Conservation (phyloP, 129 eudicot species). For the Flaveria ramosissima region DNA sequence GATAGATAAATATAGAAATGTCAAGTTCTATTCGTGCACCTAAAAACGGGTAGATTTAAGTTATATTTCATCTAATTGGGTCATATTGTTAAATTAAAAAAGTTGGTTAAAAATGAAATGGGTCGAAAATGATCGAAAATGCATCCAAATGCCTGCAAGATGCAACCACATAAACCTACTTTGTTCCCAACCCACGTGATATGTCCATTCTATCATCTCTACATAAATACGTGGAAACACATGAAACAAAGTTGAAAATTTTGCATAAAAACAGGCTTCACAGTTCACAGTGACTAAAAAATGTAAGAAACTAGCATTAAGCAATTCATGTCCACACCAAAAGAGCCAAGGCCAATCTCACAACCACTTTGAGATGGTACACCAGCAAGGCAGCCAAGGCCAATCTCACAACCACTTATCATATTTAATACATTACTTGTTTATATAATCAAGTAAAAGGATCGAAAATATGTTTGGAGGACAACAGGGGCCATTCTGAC, state of each 20-base stretch:
- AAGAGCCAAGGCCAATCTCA: slow-evolving; percentile 11
- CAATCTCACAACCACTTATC: slow-evolving; percentile 16
- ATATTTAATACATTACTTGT: background rate
- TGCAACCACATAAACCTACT: slow-evolving; percentile 7
- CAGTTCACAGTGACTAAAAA: background rate
- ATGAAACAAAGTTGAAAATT: background rate
- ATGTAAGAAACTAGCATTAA: background rate
- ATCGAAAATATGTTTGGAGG: background rate
- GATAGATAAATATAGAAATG: background rate
- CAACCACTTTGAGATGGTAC: slow-evolving; percentile 10
- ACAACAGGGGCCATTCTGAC: background rate
- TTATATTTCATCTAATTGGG: background rate
- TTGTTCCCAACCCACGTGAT: background rate
- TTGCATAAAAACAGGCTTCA: slow-evolving; percentile 10
- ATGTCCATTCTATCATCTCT: background rate
- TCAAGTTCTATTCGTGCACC: background rate
- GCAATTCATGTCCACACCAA: slow-evolving; percentile 13
- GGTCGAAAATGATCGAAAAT: background rate
- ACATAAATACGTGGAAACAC: slow-evolving; percentile 7
- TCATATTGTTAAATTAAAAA: background rate
- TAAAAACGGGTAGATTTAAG: background rate
- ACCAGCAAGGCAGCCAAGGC: slow-evolving; percentile 14
- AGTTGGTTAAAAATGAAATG: background rate
- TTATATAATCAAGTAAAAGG: background rate
- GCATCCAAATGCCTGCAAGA: background rate